A percentile compares a stretch with the other conserved stretches of the same genome.
Evolutionary conservation across 768 basidiomycete genomes (phyloP).

Genomic region (Nevesoporus exiguus): DNA sequence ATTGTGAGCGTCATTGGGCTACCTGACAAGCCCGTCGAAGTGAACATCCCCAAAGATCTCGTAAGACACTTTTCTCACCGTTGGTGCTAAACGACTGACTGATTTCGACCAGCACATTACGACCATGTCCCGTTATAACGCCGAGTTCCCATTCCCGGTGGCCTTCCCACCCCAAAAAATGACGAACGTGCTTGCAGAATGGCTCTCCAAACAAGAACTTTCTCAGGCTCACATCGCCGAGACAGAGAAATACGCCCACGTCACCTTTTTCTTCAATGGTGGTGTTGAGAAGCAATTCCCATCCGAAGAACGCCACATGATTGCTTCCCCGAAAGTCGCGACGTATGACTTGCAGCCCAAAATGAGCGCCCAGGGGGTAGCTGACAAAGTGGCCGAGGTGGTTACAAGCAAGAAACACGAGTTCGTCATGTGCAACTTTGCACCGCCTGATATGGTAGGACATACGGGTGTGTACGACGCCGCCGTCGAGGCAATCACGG

Average conservation of each 20-base stretch:
- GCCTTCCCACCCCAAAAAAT: conserved; percentile 94
- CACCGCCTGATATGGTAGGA: conserved; percentile 96
- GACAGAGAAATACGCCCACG: conserved; percentile 97
- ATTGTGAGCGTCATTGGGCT: conserved; percentile 78
- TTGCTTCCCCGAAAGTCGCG: conserved; percentile 89
- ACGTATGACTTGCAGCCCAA: conserved; percentile 90
- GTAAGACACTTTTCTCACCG: conserved; percentile 39
- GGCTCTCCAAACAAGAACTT: conserved; percentile 72
- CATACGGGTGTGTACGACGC: conserved; percentile 93
- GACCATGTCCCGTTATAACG: conserved; percentile 93
- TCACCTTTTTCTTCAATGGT: conserved; percentile 98
- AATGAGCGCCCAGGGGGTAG: conserved; percentile 87
- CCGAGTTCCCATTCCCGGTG: conserved; percentile 83
- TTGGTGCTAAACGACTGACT: neutral
- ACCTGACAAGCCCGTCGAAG: conserved; percentile 80
- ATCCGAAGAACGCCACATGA: conserved; percentile 79
- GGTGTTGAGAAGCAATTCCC: conserved; percentile 91
- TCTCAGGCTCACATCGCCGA: conserved; percentile 94
- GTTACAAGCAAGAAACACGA: conserved; percentile 67
- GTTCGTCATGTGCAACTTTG: conserved; percentile 98
- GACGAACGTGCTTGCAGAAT: conserved; percentile 94
- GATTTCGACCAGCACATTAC: conserved; percentile 60
- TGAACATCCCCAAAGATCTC: conserved; percentile 74
- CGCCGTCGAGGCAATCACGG: conserved; percentile 80
- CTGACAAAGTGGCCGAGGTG: conserved; percentile 88